Conservation (phyloP, 2,329 filamentous ascomycete genomes). For the Phialophora chinensis region DNA sequence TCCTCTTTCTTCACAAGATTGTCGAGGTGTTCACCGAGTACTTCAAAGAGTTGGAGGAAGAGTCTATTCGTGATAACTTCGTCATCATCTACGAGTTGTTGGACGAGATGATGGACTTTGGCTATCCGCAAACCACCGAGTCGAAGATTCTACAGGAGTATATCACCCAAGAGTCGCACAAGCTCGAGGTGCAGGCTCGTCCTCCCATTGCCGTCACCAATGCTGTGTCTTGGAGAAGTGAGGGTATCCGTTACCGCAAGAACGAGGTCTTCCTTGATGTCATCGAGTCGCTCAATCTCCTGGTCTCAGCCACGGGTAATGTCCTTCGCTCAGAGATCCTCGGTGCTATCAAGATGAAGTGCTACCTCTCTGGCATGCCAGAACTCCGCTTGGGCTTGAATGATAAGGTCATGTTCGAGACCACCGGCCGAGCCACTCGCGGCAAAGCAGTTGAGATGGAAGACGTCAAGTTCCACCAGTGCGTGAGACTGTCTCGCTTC, state of each 20-base stretch:
- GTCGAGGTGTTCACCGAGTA: constrained; percentile 99
- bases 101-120: constrained; percentile 99
- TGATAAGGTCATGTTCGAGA: constrained; percentile 99
- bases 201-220: constrained; percentile 98
- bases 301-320: constrained; percentile 92
- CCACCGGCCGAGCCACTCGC: constrained; percentile 87
- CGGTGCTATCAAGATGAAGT: constrained; percentile 99
- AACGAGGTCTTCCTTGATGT: constrained; percentile 99
- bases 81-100: constrained; percentile 98
- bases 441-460: constrained; percentile 99
- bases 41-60: constrained; percentile 98
- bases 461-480: constrained; percentile 99
- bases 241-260: constrained; percentile 97
- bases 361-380: constrained; percentile 97
- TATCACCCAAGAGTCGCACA: constrained; percentile 99
- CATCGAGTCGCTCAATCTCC: constrained; percentile 91
- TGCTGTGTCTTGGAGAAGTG: constrained; percentile 95
- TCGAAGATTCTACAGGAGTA: constrained; percentile 98
- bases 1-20: constrained; percentile 96
- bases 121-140: constrained; percentile 97
- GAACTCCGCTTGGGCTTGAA: constrained; percentile 92
- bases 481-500: constrained; percentile 91
- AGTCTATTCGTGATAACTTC: constrained; percentile 98
- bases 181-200: constrained; percentile 93
- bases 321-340: constrained; percentile 95